Percentiles rank a stretch among this genome's conserved stretches.
phyloP scores from a whole-genome alignment of 2,329 filamentous ascomycete genomes.

The Lachnellula arida region DNA sequence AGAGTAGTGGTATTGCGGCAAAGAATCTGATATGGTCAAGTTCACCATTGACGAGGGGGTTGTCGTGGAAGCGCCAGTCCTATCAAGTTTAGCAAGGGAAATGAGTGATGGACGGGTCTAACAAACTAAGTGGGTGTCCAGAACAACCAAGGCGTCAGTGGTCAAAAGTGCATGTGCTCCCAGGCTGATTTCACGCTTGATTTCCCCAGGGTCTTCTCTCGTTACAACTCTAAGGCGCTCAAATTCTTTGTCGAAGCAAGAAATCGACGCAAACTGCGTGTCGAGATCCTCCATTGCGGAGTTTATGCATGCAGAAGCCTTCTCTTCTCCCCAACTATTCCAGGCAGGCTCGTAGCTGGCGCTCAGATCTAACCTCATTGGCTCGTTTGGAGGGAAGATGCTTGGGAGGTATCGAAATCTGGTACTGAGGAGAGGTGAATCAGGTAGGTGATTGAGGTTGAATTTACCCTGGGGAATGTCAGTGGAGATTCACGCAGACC shows the following conservation, averaged over 20 bases:
- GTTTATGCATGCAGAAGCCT: constrained; percentile 19
- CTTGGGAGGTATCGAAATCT: constrained; percentile 24
- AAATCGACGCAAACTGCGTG: constrained; percentile 29
- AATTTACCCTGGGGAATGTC: neutral
- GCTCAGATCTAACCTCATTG: constrained; percentile 19
- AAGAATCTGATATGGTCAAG: constrained; percentile 33
- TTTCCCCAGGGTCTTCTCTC: constrained; percentile 19
- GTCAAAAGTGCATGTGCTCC: constrained; percentile 35
- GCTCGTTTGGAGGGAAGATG: constrained; percentile 28
- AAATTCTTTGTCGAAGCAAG: constrained; percentile 30
- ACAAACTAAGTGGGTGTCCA: constrained; percentile 33
- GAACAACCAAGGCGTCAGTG: constrained; percentile 31
- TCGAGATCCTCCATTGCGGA: constrained; percentile 27
- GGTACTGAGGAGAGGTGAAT: neutral
- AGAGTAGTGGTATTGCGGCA: constrained; percentile 34
- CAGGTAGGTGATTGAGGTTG: neutral
- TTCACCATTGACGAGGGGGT: constrained; percentile 28
- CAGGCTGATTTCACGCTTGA: constrained; percentile 31
- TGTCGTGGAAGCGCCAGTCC: constrained; percentile 35
- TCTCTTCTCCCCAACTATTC: constrained; percentile 17
- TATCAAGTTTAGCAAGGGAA: constrained; percentile 13
- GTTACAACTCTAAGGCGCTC: constrained; percentile 32
- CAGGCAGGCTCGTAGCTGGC: constrained; percentile 23
- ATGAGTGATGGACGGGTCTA: neutral
- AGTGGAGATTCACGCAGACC: neutral